phyloP scores from a whole-genome alignment of 106 monocot species.

The Ottelia alismoides region DNA sequence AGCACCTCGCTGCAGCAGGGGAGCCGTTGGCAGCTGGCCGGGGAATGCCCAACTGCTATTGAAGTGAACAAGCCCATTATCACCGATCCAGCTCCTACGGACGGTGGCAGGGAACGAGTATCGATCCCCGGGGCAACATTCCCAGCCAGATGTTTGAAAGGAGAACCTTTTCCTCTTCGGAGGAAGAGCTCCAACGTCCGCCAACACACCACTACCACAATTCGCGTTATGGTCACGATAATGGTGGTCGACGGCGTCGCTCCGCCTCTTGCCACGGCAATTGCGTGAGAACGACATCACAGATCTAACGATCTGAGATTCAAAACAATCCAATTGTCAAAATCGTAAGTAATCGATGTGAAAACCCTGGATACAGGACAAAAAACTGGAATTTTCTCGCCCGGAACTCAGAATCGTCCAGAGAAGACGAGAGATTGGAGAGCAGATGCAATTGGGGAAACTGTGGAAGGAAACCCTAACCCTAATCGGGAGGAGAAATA shows the following conservation, averaged over 20 bases:
- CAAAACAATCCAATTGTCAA: no score
- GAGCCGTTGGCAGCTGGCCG: background rate
- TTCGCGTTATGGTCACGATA: background rate
- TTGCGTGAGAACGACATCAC: slow-evolving; percentile 4
- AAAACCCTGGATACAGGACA: no score
- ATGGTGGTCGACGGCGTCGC: background rate
- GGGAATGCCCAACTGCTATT: slow-evolving; percentile 7
- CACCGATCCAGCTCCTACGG: background rate
- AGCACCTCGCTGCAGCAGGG: background rate
- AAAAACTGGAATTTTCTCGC: no score
- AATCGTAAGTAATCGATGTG: no score
- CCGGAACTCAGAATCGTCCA: no score
- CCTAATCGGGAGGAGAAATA: no score
- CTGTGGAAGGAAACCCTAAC: no score
- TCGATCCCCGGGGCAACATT: background rate
- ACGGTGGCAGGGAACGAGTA: background rate
- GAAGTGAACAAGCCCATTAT: background rate
- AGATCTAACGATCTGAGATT: no score
- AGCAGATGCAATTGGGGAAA: no score
- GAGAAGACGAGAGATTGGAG: no score
- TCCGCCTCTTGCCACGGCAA: background rate
- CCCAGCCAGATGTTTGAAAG: slow-evolving; percentile 3
- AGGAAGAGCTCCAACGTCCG: slow-evolving; percentile 11
- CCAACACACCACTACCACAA: background rate
- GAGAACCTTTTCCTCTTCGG: slow-evolving; percentile 23